Base-by-base conservation (phyloP, 176 grass and related monocot genomes). In the Carex parvula region DNA sequence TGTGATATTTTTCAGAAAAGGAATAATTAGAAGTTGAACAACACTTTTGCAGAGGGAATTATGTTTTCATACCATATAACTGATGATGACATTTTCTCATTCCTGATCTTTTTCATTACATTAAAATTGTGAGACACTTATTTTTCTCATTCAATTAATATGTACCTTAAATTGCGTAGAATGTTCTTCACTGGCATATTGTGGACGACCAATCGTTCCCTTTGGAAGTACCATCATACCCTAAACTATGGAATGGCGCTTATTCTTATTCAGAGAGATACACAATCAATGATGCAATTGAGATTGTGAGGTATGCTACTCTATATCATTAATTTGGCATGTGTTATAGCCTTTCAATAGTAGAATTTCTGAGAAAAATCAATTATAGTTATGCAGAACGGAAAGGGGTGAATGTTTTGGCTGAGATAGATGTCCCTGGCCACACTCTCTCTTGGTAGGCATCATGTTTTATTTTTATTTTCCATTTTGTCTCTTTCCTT, bases 341-440 rank as follows among this genome's bases (percentile, higher is more conserved):
- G 35, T 66, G 21, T 64, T 82, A 18, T 30, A 42, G 59, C 10
- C 1, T 71, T 50, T 79, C 54, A 30, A 20, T 68, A 32, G n/a
- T 69, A 7, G 57, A 89, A 76, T 78, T 63, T 29, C 8, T 79
- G 7, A 80, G 53, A 54, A 84, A 33, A 20, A 89, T 81, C 2
- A 66, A 87, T 90, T 83, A 83, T 85, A 98, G 95, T 69, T 98
- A 98, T 72, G 92, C 92, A 83, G 86, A 95, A 90, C 94, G 84
- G 18, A 37, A 87, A 85, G 95, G 95, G 79, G 85, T 98, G 76
- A 98, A 95, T 88, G 91, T 98, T 39, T 88, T 98, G 88, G 95
- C 95, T 59, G 95, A 98, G 88, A 93, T 98, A 83, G 95, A 98
- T 95, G 92, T 95, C 83, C 95, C 95, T 66, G 95, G 95, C 17